Base-by-base conservation (phyloP, 192 early-diverging fungal species). In the Backusella tuberculispora region DNA sequence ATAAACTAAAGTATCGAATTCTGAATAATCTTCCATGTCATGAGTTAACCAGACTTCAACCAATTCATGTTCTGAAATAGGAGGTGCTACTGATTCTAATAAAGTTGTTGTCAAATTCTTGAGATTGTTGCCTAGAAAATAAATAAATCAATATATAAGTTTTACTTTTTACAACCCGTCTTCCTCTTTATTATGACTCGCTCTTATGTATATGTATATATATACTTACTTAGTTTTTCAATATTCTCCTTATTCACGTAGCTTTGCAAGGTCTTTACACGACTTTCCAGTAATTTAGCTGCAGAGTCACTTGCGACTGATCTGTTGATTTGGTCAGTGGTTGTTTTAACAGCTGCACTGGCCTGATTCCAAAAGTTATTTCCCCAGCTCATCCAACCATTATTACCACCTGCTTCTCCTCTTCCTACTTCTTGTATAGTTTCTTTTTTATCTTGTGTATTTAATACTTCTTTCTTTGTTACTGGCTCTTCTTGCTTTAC, bases 11-110 rank as follows among this genome's bases (percentile, higher is more conserved):
- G 82, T 70, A 47, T 86, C 88, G 37, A 89, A 19, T 24, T 85
- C 86, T 19, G 82, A 69, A 68, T 87, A 87, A 0, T 85, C 88
- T 34, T 84, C 79, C 83, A 86, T 86, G 56, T 83, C 83, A 65
- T 87, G 86, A 6, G 83, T 75, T 44, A 89, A 48, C 88, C 88
- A 89, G 4, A 89, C 76, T 67, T 89, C 88, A 3, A 89, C 88
- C 12, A 89, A 64, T 42, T 89, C 88, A 46, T 89, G 85, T 56
- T 89, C 86, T 19, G 85, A 81, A 56, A 89, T 86, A 69, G 87
- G 85, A 9, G 88, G 88, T 9, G 83, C 88, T 48, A 89, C 84
- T 21, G 85, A 84, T 60, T 89, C 86, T 21, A 89, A 44, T 6
- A 89, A 81, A 9, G 83, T 83, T 24, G 84, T 48, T 3, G 85